Evolutionary conservation across 179 eudicot species (phyloP), one percentile per base, ranked within the genome.

Genomic region (Corrigiola litoralis): DNA sequence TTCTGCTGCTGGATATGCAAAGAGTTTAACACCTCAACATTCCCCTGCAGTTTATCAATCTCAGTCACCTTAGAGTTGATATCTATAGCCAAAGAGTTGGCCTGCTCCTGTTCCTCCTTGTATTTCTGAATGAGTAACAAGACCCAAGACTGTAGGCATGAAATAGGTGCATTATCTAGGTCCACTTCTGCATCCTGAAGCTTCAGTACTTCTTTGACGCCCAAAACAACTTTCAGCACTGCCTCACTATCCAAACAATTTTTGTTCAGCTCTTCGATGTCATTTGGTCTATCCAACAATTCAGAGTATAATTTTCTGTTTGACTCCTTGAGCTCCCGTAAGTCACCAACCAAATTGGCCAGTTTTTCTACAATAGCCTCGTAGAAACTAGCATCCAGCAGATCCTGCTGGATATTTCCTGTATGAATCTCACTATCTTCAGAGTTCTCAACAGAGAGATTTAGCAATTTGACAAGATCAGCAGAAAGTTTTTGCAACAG

Each of bases 101-200:
- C 72, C 67, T 48, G 71, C 64, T 79, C 79, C 67, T 78, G 80
- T 41, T 77, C 79, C 72, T 81, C 92, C 80, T 67, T 78, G 65
- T 78, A 87, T 66, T 81, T 88, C 65, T 81, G 76, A 69, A 79
- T 44, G 32, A 95, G 88, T 67, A 81, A 75, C 61, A 77, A 67
- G 37, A 84, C 75, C 13, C 81, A 63, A 65, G 81, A 80, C 72
- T 85, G 88, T 65, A 88, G 52, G n/a, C 27, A 74, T 33, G 67
- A 59, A 27, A 65, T 70, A 55, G 88, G 83, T 44, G 62, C 46
- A 40, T 79, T 80, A 72, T 69, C 78, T 45, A 76, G 44, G 64
- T 74, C 65, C 31, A 59, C 57, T 18, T 74, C 80, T 52, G 68
- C 5, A 62, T 72, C 73, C 36, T 81, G 79, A 65, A 83, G 75